Evolutionary conservation across 2,329 filamentous ascomycete species (phyloP).

Genomic region (Sarocladium brachiariae): DNA sequence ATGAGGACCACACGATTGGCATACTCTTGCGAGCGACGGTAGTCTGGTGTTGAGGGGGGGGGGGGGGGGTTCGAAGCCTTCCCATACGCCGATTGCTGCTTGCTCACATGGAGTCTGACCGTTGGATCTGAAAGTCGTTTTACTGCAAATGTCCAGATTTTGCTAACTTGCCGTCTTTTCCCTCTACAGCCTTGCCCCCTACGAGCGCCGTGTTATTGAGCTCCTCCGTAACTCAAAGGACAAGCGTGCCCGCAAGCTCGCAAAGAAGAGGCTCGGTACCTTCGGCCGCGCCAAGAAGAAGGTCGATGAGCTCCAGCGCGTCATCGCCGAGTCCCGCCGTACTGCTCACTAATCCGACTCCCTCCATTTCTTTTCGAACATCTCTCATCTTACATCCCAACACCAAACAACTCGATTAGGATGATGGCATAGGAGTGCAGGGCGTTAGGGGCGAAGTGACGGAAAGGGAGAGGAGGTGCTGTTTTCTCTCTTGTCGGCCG

Average conservation of each 20-base stretch:
- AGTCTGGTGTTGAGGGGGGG: too few species aligned
- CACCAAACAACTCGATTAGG: neutral
- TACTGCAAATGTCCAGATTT: too few species aligned
- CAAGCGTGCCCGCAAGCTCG: constrained; percentile 97
- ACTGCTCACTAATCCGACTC: constrained; percentile 47
- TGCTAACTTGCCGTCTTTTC: constrained; percentile 21
- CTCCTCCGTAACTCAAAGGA: constrained; percentile 98
- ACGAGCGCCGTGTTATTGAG: constrained; percentile 99
- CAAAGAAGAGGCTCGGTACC: constrained; percentile 99
- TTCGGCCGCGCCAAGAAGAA: constrained; percentile 99
- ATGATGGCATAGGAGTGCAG: constrained; percentile 2
- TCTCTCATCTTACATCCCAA: neutral
- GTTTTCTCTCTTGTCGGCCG: neutral
- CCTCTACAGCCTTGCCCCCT: constrained; percentile 76
- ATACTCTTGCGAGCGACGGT: too few species aligned
- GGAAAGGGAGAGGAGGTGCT: neutral
- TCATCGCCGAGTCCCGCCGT: constrained; percentile 91
- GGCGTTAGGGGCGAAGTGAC: neutral
- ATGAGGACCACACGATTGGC: too few species aligned
- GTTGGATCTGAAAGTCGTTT: too few species aligned
- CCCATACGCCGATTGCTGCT: too few species aligned
- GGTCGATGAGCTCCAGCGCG: constrained; percentile 97
- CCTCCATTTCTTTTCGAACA: too few species aligned
- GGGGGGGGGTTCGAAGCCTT: too few species aligned
- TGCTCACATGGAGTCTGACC: too few species aligned